Conservation (phyloP, 2,329 filamentous ascomycete species). For the Ophiostoma ulmi region DNA sequence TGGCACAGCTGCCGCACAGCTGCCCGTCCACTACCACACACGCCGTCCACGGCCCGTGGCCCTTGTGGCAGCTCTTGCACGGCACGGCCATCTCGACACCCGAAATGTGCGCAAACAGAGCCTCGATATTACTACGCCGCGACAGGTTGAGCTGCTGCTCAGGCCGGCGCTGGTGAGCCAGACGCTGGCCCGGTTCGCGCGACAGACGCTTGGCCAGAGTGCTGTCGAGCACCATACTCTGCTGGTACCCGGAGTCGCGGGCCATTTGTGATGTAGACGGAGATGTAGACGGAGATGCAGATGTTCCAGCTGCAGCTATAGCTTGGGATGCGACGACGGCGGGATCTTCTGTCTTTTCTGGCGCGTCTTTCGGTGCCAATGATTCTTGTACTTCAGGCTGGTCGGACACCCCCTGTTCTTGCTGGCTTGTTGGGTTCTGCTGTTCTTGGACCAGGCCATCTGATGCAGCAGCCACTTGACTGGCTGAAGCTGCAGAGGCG, state of each 20-base stretch:
- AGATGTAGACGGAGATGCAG: slow-evolving; percentile 25
- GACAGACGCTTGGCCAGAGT: slow-evolving; percentile 52
- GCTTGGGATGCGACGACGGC: not conserved
- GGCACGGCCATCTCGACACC: slow-evolving; percentile 45
- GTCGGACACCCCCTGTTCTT: not conserved
- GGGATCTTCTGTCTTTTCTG: not conserved
- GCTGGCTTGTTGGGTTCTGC: not conserved
- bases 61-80: slow-evolving; percentile 57
- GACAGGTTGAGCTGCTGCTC: slow-evolving; percentile 52
- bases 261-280: slow-evolving; percentile 45
- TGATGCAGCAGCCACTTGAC: not conserved
- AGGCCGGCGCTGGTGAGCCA: slow-evolving; percentile 48
- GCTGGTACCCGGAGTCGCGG: slow-evolving; percentile 43
- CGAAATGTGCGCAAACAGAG: slow-evolving; percentile 53
- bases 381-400: too few species aligned
- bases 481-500: slow-evolving; percentile 15
- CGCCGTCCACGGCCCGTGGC: slow-evolving; percentile 54
- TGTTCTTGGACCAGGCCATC: not conserved
- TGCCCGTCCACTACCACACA: slow-evolving; percentile 57
- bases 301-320: not conserved
- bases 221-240: slow-evolving; percentile 46
- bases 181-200: slow-evolving; percentile 44
- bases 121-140: slow-evolving; percentile 57
- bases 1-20: slow-evolving; percentile 58
- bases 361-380: not conserved